A percentile compares a stretch with the other conserved stretches of the same genome.
Evolutionary conservation across 2,329 filamentous ascomycete genomes (phyloP).

Genomic region (Calonectria honghensis): DNA sequence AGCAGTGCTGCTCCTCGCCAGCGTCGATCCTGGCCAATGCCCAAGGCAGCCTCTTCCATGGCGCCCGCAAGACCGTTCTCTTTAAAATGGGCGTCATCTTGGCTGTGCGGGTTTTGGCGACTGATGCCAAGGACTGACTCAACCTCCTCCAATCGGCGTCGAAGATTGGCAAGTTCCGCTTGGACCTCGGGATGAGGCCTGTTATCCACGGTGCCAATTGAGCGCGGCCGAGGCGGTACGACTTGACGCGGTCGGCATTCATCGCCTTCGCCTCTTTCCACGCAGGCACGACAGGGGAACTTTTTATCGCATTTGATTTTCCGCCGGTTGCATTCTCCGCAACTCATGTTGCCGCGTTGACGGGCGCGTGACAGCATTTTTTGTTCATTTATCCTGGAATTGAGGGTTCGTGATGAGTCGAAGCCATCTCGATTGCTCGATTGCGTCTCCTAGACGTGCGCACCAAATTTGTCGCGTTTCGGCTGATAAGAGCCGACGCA

Average conservation of each 20-base stretch:
- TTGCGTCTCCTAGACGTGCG: neutral
- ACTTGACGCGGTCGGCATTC: constrained; percentile 8
- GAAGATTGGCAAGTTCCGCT: neutral
- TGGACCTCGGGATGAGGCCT: constrained; percentile 19
- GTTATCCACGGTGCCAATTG: constrained; percentile 9
- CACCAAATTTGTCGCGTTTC: neutral
- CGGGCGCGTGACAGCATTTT: constrained; percentile 14
- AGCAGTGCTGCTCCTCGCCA: constrained; percentile 11
- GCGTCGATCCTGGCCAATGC: constrained; percentile 8
- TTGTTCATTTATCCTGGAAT: neutral
- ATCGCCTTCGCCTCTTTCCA: constrained; percentile 12
- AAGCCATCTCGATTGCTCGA: neutral
- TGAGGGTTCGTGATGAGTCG: neutral
- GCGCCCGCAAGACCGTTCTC: constrained; percentile 14
- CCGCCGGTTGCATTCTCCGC: constrained; percentile 17
- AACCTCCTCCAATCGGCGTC: constrained; percentile 24
- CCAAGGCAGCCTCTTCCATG: constrained; percentile 14
- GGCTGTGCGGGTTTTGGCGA: neutral
- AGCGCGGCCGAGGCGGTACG: constrained; percentile 2
- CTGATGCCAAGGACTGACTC: neutral
- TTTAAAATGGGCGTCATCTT: constrained; percentile 13
- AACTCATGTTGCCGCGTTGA: neutral
- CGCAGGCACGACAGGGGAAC: constrained; percentile 9
- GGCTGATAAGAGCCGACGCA: neutral
- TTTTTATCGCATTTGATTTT: constrained; percentile 24